Conservation (phyloP, 768 basidiomycete genomes). For the Chiua virens region DNA sequence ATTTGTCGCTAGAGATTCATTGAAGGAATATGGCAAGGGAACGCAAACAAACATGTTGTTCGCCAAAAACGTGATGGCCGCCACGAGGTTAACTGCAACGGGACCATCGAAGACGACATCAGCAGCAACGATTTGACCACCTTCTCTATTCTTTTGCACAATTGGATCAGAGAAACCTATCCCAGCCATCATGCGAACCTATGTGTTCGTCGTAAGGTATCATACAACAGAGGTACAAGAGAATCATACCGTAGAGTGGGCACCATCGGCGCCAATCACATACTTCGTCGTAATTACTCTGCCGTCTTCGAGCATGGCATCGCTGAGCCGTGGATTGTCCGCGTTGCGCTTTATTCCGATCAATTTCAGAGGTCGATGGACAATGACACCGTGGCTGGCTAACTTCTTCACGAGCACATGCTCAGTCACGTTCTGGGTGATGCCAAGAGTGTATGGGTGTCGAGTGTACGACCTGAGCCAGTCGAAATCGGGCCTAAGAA, state of each 20-base stretch:
- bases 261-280: conserved; percentile 54
- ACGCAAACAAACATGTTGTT: conserved; percentile 13
- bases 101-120: conserved; percentile 15
- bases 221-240: not conserved
- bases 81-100: not conserved
- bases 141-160: conserved; percentile 21
- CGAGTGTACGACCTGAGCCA: conserved; percentile 42
- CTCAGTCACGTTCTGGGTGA: conserved; percentile 51
- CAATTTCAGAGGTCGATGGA: conserved; percentile 41
- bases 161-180: conserved; percentile 48
- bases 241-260: conserved; percentile 41
- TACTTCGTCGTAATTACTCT: conserved; percentile 43
- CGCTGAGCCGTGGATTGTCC: conserved; percentile 29
- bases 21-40: conserved; percentile 15
- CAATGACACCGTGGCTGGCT: conserved; percentile 29
- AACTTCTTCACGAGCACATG: conserved; percentile 37
- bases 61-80: not conserved
- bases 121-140: conserved; percentile 31
- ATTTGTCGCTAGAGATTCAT: conserved; percentile 13
- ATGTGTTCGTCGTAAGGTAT: no score
- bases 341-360: conserved; percentile 35
- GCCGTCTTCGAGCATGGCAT: conserved; percentile 49
- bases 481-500: conserved; percentile 34
- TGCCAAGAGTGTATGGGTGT: conserved; percentile 42
- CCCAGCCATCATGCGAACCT: conserved; percentile 46